Base-by-base conservation (phyloP, 2,329 filamentous ascomycete species). In the Penicillium sp. region DNA sequence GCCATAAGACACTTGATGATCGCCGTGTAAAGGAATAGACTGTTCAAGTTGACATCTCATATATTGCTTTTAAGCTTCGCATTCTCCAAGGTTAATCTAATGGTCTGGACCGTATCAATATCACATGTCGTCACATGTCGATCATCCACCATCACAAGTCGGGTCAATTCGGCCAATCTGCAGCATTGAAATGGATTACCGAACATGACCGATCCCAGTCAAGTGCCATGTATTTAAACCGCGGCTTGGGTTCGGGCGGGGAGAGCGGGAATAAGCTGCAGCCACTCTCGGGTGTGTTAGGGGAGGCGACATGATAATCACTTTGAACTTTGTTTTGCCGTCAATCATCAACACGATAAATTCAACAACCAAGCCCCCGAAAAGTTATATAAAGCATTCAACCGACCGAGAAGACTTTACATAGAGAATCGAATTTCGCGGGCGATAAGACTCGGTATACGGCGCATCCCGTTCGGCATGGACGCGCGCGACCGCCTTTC, bases 181-280 rank as follows among this genome's bases (percentile, higher is more conserved):
- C 39, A 39, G n/a, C 31, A 46, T 24, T 43, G 51, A 51, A 55
- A n/a, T 54, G n/a, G 10, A 26, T 35, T 35, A 49, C 47, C 47
- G 47, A 39, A 19, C 11, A 35, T 10, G 13, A 26, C n/a, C 16
- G 22, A n/a, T n/a, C 35, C 47, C 29, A 35, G 21, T 11, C 10
- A 16, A 22, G 22, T 13, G 16, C 27, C 10, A 2, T 14, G 21
- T 13, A 24, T 11, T 13, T 49, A 46, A 56, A 49, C 64, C 63
- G 63, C 61, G 64, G 64, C 55, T 65, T 65, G 60, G 60, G 52
- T 46, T 50, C 48, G 39, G 51, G 47, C 59, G 59, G 57, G 52
- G 52, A 39, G 46, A 54, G 33, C 51, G 60, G 57, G 53, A 26
- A 55, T 7, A 4, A 49, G 24, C 47, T 43, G 33, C 49, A 54